Evolutionary conservation across 2,329 filamentous ascomycete genomes (phyloP).

Genomic region (Colletotrichum sp.): DNA sequence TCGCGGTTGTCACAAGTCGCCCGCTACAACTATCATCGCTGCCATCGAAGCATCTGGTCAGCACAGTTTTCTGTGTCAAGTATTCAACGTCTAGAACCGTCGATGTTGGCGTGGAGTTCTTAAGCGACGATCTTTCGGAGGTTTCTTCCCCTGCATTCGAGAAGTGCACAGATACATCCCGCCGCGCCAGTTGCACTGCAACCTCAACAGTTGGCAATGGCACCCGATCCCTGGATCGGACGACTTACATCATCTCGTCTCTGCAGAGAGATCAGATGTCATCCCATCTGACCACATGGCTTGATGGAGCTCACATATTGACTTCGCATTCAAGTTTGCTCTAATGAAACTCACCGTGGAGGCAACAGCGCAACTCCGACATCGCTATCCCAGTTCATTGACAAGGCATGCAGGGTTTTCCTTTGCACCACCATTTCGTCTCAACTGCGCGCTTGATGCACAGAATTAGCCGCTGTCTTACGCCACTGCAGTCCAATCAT

Average conservation of each 20-base stretch:
- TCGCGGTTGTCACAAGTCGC: neutral
- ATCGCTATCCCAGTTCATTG: neutral
- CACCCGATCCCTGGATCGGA: neutral
- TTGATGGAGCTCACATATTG: neutral
- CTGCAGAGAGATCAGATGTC: neutral
- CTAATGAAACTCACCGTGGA: conserved; percentile 11
- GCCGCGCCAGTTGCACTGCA: neutral
- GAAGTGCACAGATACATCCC: conserved; percentile 8
- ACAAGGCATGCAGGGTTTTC: neutral
- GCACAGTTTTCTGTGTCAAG: neutral
- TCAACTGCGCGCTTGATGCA: neutral
- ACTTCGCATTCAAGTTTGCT: neutral
- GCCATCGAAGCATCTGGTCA: neutral
- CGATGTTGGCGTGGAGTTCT: neutral
- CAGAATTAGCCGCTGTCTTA: neutral
- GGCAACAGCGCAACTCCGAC: neutral
- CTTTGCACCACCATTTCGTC: neutral
- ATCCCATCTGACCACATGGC: neutral
- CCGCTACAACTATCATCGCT: neutral
- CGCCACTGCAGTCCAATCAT: neutral
- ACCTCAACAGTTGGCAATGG: neutral
- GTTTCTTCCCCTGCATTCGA: neutral
- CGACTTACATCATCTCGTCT: neutral
- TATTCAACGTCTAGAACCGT: neutral
- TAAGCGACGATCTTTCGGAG: conserved; percentile 1